Evolutionary conservation across 352 stramenopile genomes (phyloP), one percentile per base, ranked within the genome.

Genomic region (Phytophthora quininea): DNA sequence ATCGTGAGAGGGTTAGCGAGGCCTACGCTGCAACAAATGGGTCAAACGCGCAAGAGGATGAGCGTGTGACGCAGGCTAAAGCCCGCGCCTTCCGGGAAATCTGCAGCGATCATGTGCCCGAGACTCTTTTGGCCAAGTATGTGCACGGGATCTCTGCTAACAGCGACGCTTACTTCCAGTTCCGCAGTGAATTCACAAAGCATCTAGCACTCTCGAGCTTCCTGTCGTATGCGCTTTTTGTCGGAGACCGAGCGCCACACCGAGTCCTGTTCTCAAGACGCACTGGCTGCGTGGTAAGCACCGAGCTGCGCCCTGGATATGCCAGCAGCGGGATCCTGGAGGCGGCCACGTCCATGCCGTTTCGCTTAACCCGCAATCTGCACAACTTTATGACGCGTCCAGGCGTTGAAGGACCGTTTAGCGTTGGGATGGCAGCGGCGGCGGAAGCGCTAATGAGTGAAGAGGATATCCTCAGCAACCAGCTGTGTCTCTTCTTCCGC

Each of bases 291-390:
- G 79, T 96, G n/a, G 81, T 96, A 59, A 89, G 89, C 49, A 92
- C 85, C 19, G 90, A 97, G 58, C 62, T 96, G 55, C 86, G 88
- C n/a, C 90, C 90, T 19, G 80, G 76, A 24, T 97, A 97, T 53
- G 85, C 86, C 27, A 93, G 74, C 68, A 94, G 80, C 56, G 89
- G 89, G 0, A 90, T 95, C 43, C 67, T 97, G 15, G 90, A 96
- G 48, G 74, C 83, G 12, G 81, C 83, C 32, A 93, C 83, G 31
- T 77, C 85, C 9, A 95, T 97, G 84, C 91, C 91, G 24, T 97
- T 97, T 68, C 88, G 91, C 9, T 71, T 97, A 15, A 97, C 91
- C 38, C 89, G 89, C 6, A 97, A 97, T 56, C 62, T 97, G 56
- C 82, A 92, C 71, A 93, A 89, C 65, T 95, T 97, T 64, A 80